phyloP scores from a whole-genome alignment of 2,329 filamentous ascomycete species.

The Hymenoscyphus scutula region DNA sequence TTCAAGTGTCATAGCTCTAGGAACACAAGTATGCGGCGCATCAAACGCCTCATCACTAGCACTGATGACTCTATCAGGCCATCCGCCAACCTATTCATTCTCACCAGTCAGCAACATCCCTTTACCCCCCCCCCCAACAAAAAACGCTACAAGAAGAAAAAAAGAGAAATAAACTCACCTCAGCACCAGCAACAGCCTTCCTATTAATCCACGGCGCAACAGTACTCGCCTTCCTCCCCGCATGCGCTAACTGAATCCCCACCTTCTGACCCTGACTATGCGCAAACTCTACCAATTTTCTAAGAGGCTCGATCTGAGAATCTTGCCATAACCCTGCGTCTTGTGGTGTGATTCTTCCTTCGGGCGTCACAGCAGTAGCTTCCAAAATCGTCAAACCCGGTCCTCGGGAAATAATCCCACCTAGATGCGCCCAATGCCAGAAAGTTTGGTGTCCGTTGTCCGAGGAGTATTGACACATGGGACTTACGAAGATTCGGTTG shows the following conservation, averaged over 20 bases:
- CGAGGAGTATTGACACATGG: conserved; percentile 65
- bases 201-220: conserved; percentile 54
- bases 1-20: conserved; percentile 63
- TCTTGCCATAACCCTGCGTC: conserved; percentile 35
- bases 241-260: conserved; percentile 65
- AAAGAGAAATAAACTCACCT: conserved; percentile 36
- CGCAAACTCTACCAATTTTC: conserved; percentile 39
- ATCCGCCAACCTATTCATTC: conserved; percentile 47
- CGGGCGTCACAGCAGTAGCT: conserved; percentile 27
- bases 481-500: conserved; percentile 61
- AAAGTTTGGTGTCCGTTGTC: conserved; percentile 70
- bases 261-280: conserved; percentile 57
- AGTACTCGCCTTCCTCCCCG: conserved; percentile 46
- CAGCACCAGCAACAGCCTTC: conserved; percentile 48
- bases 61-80: conserved; percentile 53
- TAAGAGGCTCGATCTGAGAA: conserved; percentile 35
- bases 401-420: conserved; percentile 59
- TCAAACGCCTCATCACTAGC: conserved; percentile 57
- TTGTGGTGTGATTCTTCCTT: conserved; percentile 30
- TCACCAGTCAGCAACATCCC: conserved; percentile 37
- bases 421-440: conserved; percentile 75
- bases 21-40: conserved; percentile 56
- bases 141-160: not conserved
- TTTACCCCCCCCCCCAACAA: no score
- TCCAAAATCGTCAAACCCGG: conserved; percentile 27